Conservation (phyloP, 805 yeast species). For the Myxozyma neotropica region DNA sequence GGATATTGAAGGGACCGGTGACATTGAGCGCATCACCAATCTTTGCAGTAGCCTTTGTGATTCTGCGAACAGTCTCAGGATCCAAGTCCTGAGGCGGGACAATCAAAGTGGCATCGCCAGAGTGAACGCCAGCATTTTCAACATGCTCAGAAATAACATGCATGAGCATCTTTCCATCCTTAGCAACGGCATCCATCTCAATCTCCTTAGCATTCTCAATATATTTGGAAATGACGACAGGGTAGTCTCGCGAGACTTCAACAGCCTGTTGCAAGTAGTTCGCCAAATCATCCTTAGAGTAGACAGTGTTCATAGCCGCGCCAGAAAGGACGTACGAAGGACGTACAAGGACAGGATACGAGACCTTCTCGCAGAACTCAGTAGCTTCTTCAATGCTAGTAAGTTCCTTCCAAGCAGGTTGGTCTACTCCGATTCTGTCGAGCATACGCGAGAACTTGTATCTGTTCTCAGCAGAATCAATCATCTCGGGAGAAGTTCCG, state of each 20-base stretch:
- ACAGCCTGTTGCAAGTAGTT: constrained; percentile 90
- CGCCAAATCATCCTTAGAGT: constrained; percentile 84
- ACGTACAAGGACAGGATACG: constrained; percentile 94
- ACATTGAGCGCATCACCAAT: constrained; percentile 93
- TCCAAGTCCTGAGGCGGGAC: constrained; percentile 96
- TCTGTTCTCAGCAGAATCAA: constrained; percentile 97
- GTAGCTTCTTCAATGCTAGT: constrained; percentile 93
- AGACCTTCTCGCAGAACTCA: constrained; percentile 82
- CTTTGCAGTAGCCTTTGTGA: constrained; percentile 93
- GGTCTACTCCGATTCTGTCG: constrained; percentile 95
- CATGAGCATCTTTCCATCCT: constrained; percentile 90
- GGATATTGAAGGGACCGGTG: constrained; percentile 97
- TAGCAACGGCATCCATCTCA: constrained; percentile 98
- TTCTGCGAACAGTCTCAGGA: constrained; percentile 83
- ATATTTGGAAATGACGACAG: constrained; percentile 95
- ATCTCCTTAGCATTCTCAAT: constrained; percentile 97
- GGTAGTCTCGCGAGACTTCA: constrained; percentile 96
- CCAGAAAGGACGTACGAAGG: constrained; percentile 97
- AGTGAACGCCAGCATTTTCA: constrained; percentile 98
- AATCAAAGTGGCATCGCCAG: constrained; percentile 97
- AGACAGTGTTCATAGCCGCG: constrained; percentile 98
- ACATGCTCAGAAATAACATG: constrained; percentile 98
- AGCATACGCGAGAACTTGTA: constrained; percentile 97
- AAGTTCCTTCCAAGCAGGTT: constrained; percentile 98
- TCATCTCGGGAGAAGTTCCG: constrained; percentile 98